phyloP scores from a whole-genome alignment of 371 early-diverging fungal genomes.

The Circinella umbellata region DNA sequence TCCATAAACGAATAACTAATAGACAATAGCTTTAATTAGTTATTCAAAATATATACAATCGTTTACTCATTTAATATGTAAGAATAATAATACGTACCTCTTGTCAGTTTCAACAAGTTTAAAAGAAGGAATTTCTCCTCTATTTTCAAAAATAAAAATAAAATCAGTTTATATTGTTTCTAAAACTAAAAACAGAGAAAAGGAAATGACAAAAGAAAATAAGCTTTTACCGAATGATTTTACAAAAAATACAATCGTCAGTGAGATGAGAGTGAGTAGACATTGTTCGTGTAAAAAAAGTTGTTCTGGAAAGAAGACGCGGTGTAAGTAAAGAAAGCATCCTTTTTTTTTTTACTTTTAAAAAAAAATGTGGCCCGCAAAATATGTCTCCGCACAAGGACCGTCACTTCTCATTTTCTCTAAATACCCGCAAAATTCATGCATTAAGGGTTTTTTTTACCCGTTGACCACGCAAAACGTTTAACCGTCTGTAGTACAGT shows the following conservation, averaged over 20 bases:
- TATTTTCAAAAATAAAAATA: constrained; percentile 8
- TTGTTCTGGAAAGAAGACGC: constrained; percentile 11
- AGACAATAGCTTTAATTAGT: background rate
- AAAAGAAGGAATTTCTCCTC: constrained; percentile 85
- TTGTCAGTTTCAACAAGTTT: constrained; percentile 85
- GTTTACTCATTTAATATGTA: background rate
- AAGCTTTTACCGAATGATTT: constrained; percentile 68
- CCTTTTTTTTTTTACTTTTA: background rate
- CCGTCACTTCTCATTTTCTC: too few relatives aligned
- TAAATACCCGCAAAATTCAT: too few relatives aligned
- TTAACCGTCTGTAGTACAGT: too few relatives aligned
- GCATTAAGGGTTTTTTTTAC: too few relatives aligned
- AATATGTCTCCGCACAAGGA: too few relatives aligned
- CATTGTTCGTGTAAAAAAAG: constrained; percentile 14
- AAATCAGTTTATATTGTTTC: too few relatives aligned
- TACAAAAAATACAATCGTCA: constrained; percentile 87
- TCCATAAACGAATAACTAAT: constrained; percentile 74
- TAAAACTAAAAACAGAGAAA: background rate
- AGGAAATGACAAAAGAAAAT: background rate
- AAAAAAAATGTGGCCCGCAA: too few relatives aligned
- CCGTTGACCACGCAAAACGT: too few relatives aligned
- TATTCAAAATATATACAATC: background rate
- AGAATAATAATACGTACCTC: constrained; percentile 41
- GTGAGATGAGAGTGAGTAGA: constrained; percentile 32
- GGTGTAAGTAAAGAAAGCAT: constrained; percentile 6